These are phyloP conservation scores for Chenopodium quinoa DNA, from an alignment of 148 eudicot genomes.

Conservation along the genomic window DNA sequence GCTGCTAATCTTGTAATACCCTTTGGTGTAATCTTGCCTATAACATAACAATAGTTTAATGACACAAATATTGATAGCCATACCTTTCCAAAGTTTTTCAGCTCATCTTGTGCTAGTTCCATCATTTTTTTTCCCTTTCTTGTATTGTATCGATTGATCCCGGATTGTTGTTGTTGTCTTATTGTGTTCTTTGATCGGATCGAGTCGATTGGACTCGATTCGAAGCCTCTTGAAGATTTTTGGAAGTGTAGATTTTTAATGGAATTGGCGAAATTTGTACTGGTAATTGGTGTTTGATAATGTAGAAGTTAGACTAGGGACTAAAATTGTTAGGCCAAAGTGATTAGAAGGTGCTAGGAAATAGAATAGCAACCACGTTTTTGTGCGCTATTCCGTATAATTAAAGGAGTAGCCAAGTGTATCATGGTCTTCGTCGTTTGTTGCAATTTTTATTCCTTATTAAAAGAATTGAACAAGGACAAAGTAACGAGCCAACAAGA, in stretches of 20 bases:
- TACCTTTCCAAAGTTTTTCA: slow-evolving; percentile 37
- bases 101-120: slow-evolving; percentile 47
- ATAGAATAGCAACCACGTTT: neutral
- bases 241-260: too few relatives aligned
- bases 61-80: slow-evolving; percentile 35
- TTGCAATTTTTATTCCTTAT: neutral
- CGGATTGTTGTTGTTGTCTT: neutral
- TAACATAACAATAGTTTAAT: slow-evolving; percentile 32
- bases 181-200: neutral
- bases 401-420: neutral
- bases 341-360: neutral
- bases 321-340: neutral
- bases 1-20: slow-evolving; percentile 33
- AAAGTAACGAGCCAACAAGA: neutral
- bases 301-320: neutral
- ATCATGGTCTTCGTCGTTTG: neutral
- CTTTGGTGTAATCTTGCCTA: slow-evolving; percentile 28
- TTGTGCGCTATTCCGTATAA: too few relatives aligned
- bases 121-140: neutral
- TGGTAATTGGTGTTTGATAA: neutral
- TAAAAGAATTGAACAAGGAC: neutral
- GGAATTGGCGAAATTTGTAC: too few relatives aligned
- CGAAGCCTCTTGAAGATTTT: too few relatives aligned
- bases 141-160: neutral
- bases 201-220: too few relatives aligned